phyloP scores from a whole-genome alignment of 805 yeast genomes.

The Metahyphopichia silvanorum region DNA sequence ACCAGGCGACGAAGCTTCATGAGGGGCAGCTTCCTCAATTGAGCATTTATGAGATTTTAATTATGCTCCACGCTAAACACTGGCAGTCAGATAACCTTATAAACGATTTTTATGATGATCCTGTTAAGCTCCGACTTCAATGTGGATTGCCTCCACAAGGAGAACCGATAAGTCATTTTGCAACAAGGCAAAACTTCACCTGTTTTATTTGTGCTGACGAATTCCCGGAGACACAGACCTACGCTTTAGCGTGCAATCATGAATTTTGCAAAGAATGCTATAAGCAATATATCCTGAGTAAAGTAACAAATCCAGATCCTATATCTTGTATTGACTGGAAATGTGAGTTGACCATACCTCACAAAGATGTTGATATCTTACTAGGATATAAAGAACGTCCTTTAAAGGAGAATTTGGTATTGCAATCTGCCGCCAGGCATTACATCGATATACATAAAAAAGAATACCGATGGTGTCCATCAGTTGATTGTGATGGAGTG shows the following conservation, averaged over 20 bases:
- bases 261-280: constrained; percentile 70
- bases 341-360: constrained; percentile 44
- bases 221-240: constrained; percentile 29
- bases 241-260: constrained; percentile 66
- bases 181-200: constrained; percentile 19
- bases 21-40: constrained; percentile 24
- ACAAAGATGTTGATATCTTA: constrained; percentile 31
- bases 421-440: constrained; percentile 39
- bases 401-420: constrained; percentile 30
- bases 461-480: constrained; percentile 76
- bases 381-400: constrained; percentile 8
- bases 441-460: constrained; percentile 49
- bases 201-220: constrained; percentile 79
- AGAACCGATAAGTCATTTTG: constrained; percentile 5
- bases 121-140: constrained; percentile 16
- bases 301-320: constrained; percentile 38
- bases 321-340: constrained; percentile 67
- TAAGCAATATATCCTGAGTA: constrained; percentile 50
- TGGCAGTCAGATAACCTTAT: constrained; percentile 41
- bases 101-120: constrained; percentile 32
- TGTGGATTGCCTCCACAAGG: constrained; percentile 32
- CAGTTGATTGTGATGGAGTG: constrained; percentile 69
- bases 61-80: constrained; percentile 32
- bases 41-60: constrained; percentile 25
- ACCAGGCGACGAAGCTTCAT: constrained; percentile 17